A percentile compares a stretch with the other conserved stretches of the same genome.
These are phyloP conservation scores for Teunomyces gatunensis DNA, from an alignment of 805 yeast species.

Conservation along the genomic window DNA sequence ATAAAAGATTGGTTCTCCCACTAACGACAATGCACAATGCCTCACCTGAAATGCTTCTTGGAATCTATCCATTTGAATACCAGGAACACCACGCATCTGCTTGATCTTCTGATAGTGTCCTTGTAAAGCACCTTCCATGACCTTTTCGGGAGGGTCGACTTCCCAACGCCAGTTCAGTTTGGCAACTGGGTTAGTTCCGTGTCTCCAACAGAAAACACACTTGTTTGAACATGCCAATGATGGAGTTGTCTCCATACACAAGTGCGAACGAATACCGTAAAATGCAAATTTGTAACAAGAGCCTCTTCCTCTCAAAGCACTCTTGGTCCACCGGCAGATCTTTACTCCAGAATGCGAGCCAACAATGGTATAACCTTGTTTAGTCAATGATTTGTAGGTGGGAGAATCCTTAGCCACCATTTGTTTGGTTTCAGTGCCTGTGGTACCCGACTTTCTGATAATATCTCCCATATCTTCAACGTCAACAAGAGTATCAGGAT, in stretches of 20 bases:
- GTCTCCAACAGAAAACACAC: constrained; percentile 97
- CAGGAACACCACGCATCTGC: constrained; percentile 95
- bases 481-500: constrained; percentile 55
- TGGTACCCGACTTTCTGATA: constrained; percentile 37
- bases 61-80: constrained; percentile 84
- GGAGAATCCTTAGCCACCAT: constrained; percentile 92
- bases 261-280: constrained; percentile 84
- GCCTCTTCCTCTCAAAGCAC: constrained; percentile 90
- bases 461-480: constrained; percentile 84
- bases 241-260: constrained; percentile 96
- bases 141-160: constrained; percentile 82
- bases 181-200: constrained; percentile 95
- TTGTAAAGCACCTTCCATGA: constrained; percentile 77
- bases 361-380: constrained; percentile 90
- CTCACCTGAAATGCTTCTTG: constrained; percentile 85
- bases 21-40: constrained; percentile 90
- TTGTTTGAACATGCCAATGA: constrained; percentile 90
- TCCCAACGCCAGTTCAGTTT: constrained; percentile 94
- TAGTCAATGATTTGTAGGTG: constrained; percentile 81
- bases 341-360: constrained; percentile 96
- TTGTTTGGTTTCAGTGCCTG: constrained; percentile 46
- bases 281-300: constrained; percentile 92
- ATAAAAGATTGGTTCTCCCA: constrained; percentile 93
- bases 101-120: constrained; percentile 92
- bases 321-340: constrained; percentile 94